A percentile compares a stretch with the other conserved stretches of the same genome.
Conservation (phyloP, 164 flowering plant genomes). For the Magnolia kwangsiensis region DNA sequence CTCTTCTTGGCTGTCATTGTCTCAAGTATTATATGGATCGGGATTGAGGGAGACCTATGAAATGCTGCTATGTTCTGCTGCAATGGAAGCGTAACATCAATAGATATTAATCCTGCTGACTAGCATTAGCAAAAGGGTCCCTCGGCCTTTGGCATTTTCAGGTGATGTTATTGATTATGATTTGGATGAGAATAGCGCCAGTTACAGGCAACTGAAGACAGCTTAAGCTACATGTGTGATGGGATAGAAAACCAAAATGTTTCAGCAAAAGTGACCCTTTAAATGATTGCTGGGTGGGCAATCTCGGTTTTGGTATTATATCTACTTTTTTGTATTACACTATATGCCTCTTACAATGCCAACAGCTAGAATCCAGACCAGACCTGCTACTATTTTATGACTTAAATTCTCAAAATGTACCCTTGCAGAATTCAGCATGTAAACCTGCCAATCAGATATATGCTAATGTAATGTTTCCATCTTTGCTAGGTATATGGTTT, state of each 20-base stretch:
- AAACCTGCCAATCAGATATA: background rate
- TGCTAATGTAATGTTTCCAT: background rate
- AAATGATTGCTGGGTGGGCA: background rate
- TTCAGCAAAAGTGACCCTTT: background rate
- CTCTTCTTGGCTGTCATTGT: too few species aligned
- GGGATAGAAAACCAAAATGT: too few species aligned
- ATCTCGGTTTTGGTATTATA: background rate
- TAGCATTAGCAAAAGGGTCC: too few species aligned
- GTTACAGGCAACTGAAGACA: background rate
- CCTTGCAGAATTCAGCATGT: background rate
- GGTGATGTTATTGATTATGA: too few species aligned
- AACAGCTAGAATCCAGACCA: background rate
- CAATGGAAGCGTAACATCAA: too few species aligned
- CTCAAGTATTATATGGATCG: too few species aligned
- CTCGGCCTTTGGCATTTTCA: too few species aligned
- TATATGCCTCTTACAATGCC: background rate
- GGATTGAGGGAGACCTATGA: too few species aligned
- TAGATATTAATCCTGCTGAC: too few species aligned
- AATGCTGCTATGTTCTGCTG: too few species aligned
- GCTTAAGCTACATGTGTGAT: too few species aligned
- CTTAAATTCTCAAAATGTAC: background rate
- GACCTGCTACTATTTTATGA: background rate
- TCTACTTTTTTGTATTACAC: background rate
- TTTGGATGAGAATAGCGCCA: too few species aligned
- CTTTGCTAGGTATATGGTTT: constrained; percentile 78